These are phyloP conservation scores for Euclidium syriacum DNA, from an alignment of 345 rosid species.

Conservation along the genomic window DNA sequence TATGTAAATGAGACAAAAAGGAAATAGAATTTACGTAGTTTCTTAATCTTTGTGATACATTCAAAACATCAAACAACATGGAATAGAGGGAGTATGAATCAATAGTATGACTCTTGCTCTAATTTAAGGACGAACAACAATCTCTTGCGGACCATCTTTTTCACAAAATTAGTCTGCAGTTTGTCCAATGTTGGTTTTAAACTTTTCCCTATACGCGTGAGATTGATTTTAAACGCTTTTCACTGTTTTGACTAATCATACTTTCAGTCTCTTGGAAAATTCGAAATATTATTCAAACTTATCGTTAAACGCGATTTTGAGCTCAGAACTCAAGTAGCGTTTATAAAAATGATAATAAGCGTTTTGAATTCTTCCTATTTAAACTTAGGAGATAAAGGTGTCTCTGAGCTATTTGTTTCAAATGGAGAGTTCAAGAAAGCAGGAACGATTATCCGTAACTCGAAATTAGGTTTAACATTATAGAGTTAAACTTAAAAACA, in stretches of 20 bases:
- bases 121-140: no score
- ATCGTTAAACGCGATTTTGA: background rate
- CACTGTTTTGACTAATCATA: background rate
- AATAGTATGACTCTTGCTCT: no score
- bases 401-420: constrained; percentile 29
- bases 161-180: no score
- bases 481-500: no score
- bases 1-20: no score
- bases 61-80: no score
- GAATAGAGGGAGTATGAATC: no score
- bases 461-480: constrained; percentile 39
- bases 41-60: no score
- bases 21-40: no score
- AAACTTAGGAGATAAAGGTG: constrained; percentile 45
- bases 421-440: constrained; percentile 35
- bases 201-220: constrained; percentile 8
- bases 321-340: no score
- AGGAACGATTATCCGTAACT: constrained; percentile 38
- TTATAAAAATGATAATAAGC: constrained; percentile 3
- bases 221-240: background rate
- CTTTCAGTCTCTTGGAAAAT: background rate
- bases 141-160: no score
- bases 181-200: no score
- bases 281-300: background rate
- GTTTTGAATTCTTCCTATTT: background rate